A percentile compares a stretch with the other conserved stretches of the same genome.
phyloP scores from a whole-genome alignment of 108 stramenopile species.

The Fistulifera pelliculosa region DNA sequence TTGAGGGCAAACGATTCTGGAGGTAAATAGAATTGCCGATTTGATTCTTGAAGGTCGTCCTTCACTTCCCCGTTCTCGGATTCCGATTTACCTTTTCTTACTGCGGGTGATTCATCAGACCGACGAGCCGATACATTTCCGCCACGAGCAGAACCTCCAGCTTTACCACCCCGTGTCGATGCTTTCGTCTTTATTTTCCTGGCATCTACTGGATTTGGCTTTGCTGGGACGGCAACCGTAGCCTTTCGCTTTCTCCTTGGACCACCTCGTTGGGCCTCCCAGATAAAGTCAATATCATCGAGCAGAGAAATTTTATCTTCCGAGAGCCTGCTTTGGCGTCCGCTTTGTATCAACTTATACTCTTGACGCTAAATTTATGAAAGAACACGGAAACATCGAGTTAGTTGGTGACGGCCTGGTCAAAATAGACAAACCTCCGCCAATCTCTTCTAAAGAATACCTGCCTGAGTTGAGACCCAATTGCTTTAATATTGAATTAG shows the following conservation, averaged over 20 bases:
- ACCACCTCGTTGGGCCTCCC: constrained; percentile 25
- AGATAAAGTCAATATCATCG: constrained; percentile 40
- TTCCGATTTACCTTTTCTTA: too few species aligned
- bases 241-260: constrained; percentile 9
- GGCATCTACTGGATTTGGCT: constrained; percentile 6
- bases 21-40: too few species aligned
- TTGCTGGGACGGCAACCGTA: constrained; percentile 4
- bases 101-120: too few species aligned
- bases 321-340: constrained; percentile 33
- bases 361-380: constrained; percentile 14
- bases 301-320: constrained; percentile 28
- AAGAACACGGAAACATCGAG: neutral
- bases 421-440: neutral
- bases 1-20: too few species aligned
- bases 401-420: neutral
- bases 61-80: too few species aligned
- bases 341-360: constrained; percentile 21
- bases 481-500: too few species aligned
- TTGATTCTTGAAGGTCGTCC: too few species aligned
- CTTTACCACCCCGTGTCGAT: too few species aligned
- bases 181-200: neutral
- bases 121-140: too few species aligned
- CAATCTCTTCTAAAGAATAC: neutral
- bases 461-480: constrained; percentile 14
- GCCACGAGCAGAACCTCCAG: too few species aligned